Percentiles rank a stretch among this genome's conserved stretches.
Conservation (phyloP, 495 filamentous ascomycete genomes). For the Xylaria venustula region DNA sequence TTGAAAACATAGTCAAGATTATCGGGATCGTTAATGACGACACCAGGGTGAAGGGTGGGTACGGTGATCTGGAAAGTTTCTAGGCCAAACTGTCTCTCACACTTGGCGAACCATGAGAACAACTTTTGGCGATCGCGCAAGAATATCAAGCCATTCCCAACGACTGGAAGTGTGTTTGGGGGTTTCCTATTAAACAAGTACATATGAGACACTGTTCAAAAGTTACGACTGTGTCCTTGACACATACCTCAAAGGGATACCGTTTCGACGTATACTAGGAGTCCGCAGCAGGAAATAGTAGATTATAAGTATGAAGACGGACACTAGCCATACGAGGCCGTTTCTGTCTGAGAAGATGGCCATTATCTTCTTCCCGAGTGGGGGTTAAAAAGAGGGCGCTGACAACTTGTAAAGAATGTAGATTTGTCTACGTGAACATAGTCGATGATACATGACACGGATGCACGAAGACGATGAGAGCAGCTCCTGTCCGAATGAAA, state of each 20-base stretch:
- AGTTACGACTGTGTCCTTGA: background rate
- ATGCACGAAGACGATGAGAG: background rate
- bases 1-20: slow-evolving; percentile 61
- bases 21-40: slow-evolving; percentile 57
- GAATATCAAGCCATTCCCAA: slow-evolving; percentile 59
- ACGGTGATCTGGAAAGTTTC: slow-evolving; percentile 57
- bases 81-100: slow-evolving; percentile 51
- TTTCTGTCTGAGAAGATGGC: background rate
- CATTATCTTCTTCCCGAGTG: background rate
- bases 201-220: background rate
- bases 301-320: background rate
- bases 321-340: slow-evolving; percentile 1
- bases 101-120: slow-evolving; percentile 59
- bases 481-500: background rate
- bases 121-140: slow-evolving; percentile 55
- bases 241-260: slow-evolving; percentile 31
- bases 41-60: slow-evolving; percentile 55
- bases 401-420: background rate
- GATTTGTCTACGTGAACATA: background rate
- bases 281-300: slow-evolving; percentile 24
- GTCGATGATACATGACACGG: background rate
- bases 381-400: background rate
- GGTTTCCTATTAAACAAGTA: slow-evolving; percentile 37
- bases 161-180: slow-evolving; percentile 55
- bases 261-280: slow-evolving; percentile 35